These are phyloP conservation scores for Prosopis cineraria DNA, from an alignment of 306 rosid genomes.

Conservation along the genomic window DNA sequence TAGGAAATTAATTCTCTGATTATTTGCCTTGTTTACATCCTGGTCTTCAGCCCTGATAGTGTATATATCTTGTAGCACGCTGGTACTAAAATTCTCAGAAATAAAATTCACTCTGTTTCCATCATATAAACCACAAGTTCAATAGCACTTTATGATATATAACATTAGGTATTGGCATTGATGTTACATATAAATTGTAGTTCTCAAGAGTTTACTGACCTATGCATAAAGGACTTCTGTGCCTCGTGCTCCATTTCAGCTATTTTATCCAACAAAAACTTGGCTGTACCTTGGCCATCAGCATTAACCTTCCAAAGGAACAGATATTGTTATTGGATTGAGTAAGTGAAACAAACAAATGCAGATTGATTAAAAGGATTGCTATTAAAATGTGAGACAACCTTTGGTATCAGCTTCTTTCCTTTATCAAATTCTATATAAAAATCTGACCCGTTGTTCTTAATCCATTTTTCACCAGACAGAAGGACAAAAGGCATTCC, in stretches of 20 bases:
- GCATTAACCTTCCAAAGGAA: constrained; percentile 58
- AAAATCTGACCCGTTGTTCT: constrained; percentile 86
- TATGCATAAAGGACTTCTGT: constrained; percentile 95
- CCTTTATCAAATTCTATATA: constrained; percentile 56
- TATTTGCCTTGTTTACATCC: neutral
- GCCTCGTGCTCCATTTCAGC: constrained; percentile 85
- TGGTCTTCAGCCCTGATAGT: neutral
- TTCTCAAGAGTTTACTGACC: constrained; percentile 56
- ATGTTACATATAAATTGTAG: constrained; percentile 17
- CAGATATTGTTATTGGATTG: constrained; percentile 38
- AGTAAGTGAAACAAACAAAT: constrained; percentile 21
- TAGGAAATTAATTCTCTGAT: neutral
- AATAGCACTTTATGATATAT: neutral
- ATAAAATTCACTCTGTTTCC: neutral
- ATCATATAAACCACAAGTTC: neutral
- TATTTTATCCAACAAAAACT: constrained; percentile 73
- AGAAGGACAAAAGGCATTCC: constrained; percentile 87
- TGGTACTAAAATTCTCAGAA: neutral
- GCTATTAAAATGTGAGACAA: constrained; percentile 34
- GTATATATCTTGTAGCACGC: neutral
- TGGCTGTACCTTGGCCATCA: constrained; percentile 83
- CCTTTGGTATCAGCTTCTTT: constrained; percentile 68
- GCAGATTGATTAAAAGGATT: constrained; percentile 31
- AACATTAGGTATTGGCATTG: neutral
- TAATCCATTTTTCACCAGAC: constrained; percentile 77